Base-by-base conservation (phyloP, 1,284 basidiomycete species). In the Vanrija humicola region DNA sequence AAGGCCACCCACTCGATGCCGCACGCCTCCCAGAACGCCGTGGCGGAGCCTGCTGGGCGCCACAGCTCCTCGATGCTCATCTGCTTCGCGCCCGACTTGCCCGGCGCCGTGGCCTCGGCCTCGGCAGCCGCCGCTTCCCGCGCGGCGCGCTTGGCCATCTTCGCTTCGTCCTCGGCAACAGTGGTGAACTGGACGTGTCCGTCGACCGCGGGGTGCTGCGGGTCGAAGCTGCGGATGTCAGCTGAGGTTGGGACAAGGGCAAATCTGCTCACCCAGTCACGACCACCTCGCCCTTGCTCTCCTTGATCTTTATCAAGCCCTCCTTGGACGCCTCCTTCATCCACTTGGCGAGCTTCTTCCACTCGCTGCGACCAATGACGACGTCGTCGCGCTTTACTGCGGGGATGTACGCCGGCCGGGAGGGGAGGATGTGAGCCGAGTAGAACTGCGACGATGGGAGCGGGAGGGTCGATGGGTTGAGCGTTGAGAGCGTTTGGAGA, bases 261-360 rank as follows among this genome's bases (percentile, higher is more conserved):
- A n/a, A n/a, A n/a, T n/a, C n/a, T n/a, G n/a, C 68, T 52, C 38
- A 74, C 69, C 58, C 49, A 21, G 64, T 61, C 18, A 76, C 64
- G 5, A 64, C 62, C 3, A 69, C 63, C 39, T 74, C 89, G 0
- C 84, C 82, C 58, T 86, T 85, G 15, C 79, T 79, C 46, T 88
- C 82, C 69, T 94, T 95, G 25, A 87, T 78, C 18, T 83, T 83
- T 28, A 94, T 63, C 16, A 93, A 69, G 0, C 82, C 82, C 6
- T 84, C 82, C 69, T 91, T 92, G 57, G 87, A 85, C 5, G 81
- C 78, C 19, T 81, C 68, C 68, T 89, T 91, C 67, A 94, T 80
- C 76, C 93, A 90, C 1, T 84, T 80, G 3, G 85, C 82, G 18
- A 93, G 80, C 42, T 89, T 89, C 74, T 92, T 94, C 79, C 86